These are phyloP conservation scores for Saussurea involucrata DNA, from an alignment of 129 eudicot genomes.

Conservation along the genomic window DNA sequence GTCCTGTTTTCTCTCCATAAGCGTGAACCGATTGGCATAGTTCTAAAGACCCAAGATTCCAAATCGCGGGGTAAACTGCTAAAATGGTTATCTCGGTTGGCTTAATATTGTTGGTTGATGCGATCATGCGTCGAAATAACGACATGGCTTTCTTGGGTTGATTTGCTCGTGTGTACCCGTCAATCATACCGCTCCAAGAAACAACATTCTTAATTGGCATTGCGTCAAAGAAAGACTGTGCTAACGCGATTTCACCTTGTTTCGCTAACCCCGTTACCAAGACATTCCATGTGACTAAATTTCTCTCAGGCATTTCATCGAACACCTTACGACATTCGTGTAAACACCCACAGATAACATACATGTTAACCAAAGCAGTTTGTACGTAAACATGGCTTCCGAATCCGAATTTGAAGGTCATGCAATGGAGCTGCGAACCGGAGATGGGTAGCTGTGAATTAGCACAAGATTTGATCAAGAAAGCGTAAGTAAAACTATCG, in stretches of 20 bases:
- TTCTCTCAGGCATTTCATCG: constrained; percentile 41
- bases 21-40: constrained; percentile 41
- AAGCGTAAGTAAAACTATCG: constrained; percentile 25
- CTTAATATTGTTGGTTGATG: not conserved
- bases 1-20: constrained; percentile 35
- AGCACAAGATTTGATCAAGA: constrained; percentile 32
- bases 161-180: constrained; percentile 41
- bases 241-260: constrained; percentile 22
- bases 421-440: constrained; percentile 30
- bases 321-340: constrained; percentile 33
- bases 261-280: constrained; percentile 41
- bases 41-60: constrained; percentile 39
- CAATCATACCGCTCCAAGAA: constrained; percentile 52
- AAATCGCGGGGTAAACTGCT: constrained; percentile 38
- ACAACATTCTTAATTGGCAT: constrained; percentile 41
- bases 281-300: constrained; percentile 46
- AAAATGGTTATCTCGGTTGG: constrained; percentile 44
- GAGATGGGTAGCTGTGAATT: constrained; percentile 23
- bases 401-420: constrained; percentile 34
- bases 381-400: constrained; percentile 39
- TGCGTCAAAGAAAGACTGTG: constrained; percentile 29
- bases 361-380: constrained; percentile 46
- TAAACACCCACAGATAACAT: constrained; percentile 26
- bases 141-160: constrained; percentile 28
- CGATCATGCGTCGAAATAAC: constrained; percentile 36